phyloP scores from a whole-genome alignment of 2,329 filamentous ascomycete genomes.

The Cryphonectria japonica region DNA sequence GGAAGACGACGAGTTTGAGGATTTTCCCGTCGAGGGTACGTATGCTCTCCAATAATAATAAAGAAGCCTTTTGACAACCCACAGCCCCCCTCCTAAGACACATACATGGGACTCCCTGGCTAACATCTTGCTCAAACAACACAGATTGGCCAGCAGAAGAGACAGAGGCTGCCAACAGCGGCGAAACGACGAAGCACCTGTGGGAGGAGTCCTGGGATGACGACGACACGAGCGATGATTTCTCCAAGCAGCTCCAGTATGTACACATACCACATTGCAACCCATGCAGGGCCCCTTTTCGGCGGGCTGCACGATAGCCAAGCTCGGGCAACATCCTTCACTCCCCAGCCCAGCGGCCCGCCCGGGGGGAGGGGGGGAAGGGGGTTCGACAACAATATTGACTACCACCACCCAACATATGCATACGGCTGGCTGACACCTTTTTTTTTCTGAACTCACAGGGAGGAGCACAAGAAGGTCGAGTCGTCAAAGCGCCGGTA shows the following conservation, averaged over 20 bases:
- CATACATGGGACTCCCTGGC: not conserved
- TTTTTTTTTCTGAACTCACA: slow-evolving; percentile 41
- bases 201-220: slow-evolving; percentile 99
- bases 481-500: slow-evolving; percentile 72
- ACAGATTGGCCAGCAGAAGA: slow-evolving; percentile 93
- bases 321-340: not conserved
- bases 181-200: slow-evolving; percentile 73
- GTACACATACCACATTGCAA: slow-evolving; percentile 35
- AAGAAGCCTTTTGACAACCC: not conserved
- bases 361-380: too few species aligned
- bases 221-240: slow-evolving; percentile 95
- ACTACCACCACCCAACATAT: not conserved
- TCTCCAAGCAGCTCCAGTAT: slow-evolving; percentile 91
- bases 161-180: slow-evolving; percentile 75
- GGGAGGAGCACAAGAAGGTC: slow-evolving; percentile 94
- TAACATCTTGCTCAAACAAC: not conserved
- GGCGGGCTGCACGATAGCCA: not conserved
- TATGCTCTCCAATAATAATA: slow-evolving; percentile 16
- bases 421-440: not conserved
- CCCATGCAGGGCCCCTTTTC: not conserved
- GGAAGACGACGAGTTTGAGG: slow-evolving; percentile 98
- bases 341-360: not conserved
- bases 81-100: too few species aligned
- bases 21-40: slow-evolving; percentile 94
- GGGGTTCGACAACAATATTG: not conserved